phyloP scores from a whole-genome alignment of 495 filamentous ascomycete genomes.

The Cercophora sp. region DNA sequence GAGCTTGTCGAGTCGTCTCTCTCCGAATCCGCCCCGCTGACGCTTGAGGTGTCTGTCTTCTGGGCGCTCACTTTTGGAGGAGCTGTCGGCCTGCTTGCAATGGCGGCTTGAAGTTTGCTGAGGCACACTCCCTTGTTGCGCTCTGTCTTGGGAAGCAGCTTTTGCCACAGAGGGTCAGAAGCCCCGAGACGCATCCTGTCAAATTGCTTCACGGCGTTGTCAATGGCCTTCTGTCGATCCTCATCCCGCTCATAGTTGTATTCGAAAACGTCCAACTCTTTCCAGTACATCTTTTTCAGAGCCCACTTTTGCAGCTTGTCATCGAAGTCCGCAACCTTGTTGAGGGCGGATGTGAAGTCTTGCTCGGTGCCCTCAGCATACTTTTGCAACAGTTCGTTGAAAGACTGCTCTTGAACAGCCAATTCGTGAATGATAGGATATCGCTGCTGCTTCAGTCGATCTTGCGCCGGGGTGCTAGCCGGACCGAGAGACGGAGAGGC shows the following conservation, averaged over 20 bases:
- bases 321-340: slow-evolving; percentile 56
- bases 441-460: slow-evolving; percentile 50
- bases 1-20: slow-evolving; percentile 30
- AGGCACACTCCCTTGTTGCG: slow-evolving; percentile 76
- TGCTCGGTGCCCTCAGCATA: slow-evolving; percentile 53
- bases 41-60: slow-evolving; percentile 51
- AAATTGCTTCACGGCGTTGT: slow-evolving; percentile 76
- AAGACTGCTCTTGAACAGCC: slow-evolving; percentile 57
- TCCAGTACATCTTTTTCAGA: slow-evolving; percentile 67
- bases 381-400: slow-evolving; percentile 52
- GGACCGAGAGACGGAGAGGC: slow-evolving; percentile 50
- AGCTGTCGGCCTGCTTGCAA: slow-evolving; percentile 55
- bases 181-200: slow-evolving; percentile 72
- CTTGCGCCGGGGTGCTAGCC: slow-evolving; percentile 49
- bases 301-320: slow-evolving; percentile 57
- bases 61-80: slow-evolving; percentile 58
- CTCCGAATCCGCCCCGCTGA: slow-evolving; percentile 54
- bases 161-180: slow-evolving; percentile 75
- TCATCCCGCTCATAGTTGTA: slow-evolving; percentile 64
- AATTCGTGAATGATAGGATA: slow-evolving; percentile 71
- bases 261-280: slow-evolving; percentile 77
- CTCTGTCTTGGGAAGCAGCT: slow-evolving; percentile 67
- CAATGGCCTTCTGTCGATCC: slow-evolving; percentile 74
- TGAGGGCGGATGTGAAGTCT: slow-evolving; percentile 52
- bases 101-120: slow-evolving; percentile 63